Evolutionary conservation across 2,329 filamentous ascomycete genomes (phyloP).

Genomic region (Apiospora hydei): DNA sequence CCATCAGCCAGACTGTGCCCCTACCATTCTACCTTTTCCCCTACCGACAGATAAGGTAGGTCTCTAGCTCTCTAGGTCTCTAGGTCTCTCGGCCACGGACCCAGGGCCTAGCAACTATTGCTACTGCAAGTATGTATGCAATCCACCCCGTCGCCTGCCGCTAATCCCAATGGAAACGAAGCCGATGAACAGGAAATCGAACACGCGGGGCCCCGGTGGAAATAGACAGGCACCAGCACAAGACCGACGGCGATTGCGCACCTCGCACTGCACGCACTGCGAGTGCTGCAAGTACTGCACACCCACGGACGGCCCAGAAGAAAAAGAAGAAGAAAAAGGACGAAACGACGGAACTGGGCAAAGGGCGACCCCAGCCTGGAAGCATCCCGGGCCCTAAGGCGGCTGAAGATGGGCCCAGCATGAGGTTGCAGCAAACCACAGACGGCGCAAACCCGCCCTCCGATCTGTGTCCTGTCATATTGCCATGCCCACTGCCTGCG

Average conservation of each 20-base stretch:
- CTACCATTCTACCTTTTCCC: neutral
- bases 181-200: constrained; percentile 9
- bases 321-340: neutral
- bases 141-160: neutral
- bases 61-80: too few species aligned
- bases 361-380: neutral
- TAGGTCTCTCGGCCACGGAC: too few species aligned
- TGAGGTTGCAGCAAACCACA: constrained; percentile 4
- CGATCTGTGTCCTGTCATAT: constrained; percentile 20
- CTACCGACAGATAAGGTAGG: neutral
- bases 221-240: neutral
- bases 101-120: neutral
- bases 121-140: neutral
- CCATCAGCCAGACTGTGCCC: neutral
- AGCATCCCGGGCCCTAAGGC: neutral
- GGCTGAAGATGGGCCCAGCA: constrained; percentile 10
- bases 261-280: neutral
- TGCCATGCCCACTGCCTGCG: constrained; percentile 1
- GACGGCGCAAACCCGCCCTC: neutral
- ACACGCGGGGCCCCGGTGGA: constrained; percentile 12
- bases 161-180: constrained; percentile 15
- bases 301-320: neutral
- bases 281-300: neutral
- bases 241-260: neutral
- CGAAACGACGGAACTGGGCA: neutral